Evolutionary conservation across 306 rosid genomes (phyloP), one percentile per base, ranked within the genome.

Genomic region (Urtica urens): DNA sequence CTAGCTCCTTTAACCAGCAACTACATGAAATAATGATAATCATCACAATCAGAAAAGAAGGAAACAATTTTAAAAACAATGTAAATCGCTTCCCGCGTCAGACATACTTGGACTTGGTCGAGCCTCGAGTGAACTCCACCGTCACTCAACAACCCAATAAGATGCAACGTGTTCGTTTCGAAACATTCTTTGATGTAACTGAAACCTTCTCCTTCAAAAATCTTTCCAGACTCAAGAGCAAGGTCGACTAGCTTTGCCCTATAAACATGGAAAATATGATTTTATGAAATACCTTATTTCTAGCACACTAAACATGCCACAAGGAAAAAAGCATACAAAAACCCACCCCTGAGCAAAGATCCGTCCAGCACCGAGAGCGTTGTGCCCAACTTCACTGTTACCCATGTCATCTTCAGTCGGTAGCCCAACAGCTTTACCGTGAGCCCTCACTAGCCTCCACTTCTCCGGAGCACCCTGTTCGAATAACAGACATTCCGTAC

Each of bases 341-440:
- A 24, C 68, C 59, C 70, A 90, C 99, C 99, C 99, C 66, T 92
- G 99, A 34, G 99, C 87, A 29, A 18, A 92, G 23, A 92, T 85
- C 35, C 99, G 99, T 26, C 99, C 99, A 13, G 99, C 99, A 14
- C 99, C 99, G 16, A 92, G 96, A 1, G 99, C 99, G 26, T 92
- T 92, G 59, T 92, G 99, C 29, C 99, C 99, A 10, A 92, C 99
- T 67, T 92, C 99, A 69, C 99, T 92, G 51, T 92, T 92, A 27
- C 99, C 99, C 99, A 92, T 92, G 55, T 92, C 99, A 81, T 85
- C 99, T 10, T 92, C 99, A 0, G 96, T 54, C 19, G 99, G 96
- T 46, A 92, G 96, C 1, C 99, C 99, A 6, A 92, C 99, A 0
- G 96, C 95, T 38, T 44, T 69, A 47, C 99, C 99, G 52, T 92